Evolutionary conservation across 768 basidiomycete genomes (phyloP), one percentile per base, ranked within the genome.

Genomic region (Pleurotus platypus): DNA sequence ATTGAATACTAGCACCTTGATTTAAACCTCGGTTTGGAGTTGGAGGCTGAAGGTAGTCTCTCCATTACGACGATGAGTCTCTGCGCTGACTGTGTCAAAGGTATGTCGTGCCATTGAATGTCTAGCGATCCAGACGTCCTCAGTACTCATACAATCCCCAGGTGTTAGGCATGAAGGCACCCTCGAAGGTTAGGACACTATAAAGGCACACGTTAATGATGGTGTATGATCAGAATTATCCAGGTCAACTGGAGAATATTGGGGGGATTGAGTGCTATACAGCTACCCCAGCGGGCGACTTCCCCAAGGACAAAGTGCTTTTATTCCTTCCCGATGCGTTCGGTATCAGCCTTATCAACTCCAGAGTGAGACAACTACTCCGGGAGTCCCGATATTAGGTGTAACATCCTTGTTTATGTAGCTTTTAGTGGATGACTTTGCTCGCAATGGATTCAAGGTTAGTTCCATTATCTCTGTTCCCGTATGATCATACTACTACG

Each of bases 371-470:
- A 35, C 15, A 45, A 22, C 13, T 43, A 16, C 20, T 11, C n/a
- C 6, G 2, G 12, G 4, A 8, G 24, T 22, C 13, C 27, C 7
- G 20, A 16, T 15, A 3, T 24, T 15, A 16, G 11, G 12, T 20
- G 20, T 16, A 27, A 18, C n/a, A 11, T 42, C 5, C 51, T 35
- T 27, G 22, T 12, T 5, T n/a, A 13, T 40, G 35, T 61, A 77
- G 75, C 72, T 76, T 26, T 61, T 78, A 39, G 69, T 65, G 13
- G 78, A 79, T 59, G 74, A 72, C 53, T 79, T 76, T 60, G 76
- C 78, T 7, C 67, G 65, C 6, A 79, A 78, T 56, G 78, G 78
- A 16, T 76, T 74, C 70, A 78, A 70, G 67, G 77, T 76, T 39
- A 7, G 63, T 20, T 46, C n/a, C 27, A 42, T 26, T 26, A 11